These are phyloP conservation scores for Nannizzia gypsea DNA, from an alignment of 2,329 filamentous ascomycete genomes.

Conservation along the genomic window DNA sequence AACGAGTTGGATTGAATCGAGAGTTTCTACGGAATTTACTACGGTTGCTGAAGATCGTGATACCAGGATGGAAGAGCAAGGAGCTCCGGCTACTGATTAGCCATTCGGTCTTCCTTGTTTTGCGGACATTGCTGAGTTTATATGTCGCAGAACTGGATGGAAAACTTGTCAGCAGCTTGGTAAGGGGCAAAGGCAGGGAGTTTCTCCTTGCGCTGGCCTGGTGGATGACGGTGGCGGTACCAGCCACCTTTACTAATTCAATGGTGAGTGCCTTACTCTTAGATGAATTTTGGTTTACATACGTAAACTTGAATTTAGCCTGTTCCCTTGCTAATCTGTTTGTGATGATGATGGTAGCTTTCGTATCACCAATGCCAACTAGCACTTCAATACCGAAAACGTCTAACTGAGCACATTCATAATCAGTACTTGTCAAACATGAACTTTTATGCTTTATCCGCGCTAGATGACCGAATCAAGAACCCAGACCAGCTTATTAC, in stretches of 20 bases:
- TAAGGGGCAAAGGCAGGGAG: conserved; percentile 80
- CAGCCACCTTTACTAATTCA: conserved; percentile 95
- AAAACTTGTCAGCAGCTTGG: conserved; percentile 77
- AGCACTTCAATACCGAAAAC: conserved; percentile 80
- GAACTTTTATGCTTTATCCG: conserved; percentile 94
- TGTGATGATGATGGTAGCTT: conserved; percentile 42
- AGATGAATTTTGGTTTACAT: neutral
- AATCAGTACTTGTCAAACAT: conserved; percentile 93
- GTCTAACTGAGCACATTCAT: conserved; percentile 89
- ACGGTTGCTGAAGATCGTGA: conserved; percentile 68
- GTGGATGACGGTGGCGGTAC: conserved; percentile 97
- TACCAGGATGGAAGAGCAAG: conserved; percentile 81
- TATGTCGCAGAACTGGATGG: conserved; percentile 96
- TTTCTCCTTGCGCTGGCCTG: conserved; percentile 81
- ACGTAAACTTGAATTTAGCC: neutral
- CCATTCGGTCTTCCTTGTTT: conserved; percentile 84
- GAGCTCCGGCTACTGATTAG: conserved; percentile 76
- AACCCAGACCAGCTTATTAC: conserved; percentile 96
- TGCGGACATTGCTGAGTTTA: conserved; percentile 82
- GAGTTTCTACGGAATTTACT: conserved; percentile 73
- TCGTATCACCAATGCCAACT: conserved; percentile 96
- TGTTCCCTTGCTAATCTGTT: too few relatives aligned
- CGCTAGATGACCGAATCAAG: conserved; percentile 93
- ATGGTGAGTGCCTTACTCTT: conserved; percentile 53
- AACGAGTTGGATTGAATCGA: conserved; percentile 84